Conservation (phyloP, 805 yeast species). For the Monosporozyma servazzii region DNA sequence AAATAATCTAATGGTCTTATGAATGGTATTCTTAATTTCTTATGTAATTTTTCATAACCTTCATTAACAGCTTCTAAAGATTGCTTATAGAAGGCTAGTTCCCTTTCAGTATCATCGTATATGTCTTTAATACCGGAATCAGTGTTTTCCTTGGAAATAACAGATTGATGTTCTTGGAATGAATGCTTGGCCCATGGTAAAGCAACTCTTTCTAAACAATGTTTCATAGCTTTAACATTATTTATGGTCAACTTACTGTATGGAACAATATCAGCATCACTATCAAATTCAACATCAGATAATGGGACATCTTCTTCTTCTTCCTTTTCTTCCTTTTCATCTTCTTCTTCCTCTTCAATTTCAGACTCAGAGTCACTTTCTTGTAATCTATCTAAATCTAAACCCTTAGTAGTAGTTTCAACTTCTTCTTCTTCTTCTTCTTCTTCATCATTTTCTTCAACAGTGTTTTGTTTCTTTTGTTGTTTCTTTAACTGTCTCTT, state of each 20-base stretch:
- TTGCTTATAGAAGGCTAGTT: constrained; percentile 89
- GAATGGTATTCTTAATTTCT: constrained; percentile 66
- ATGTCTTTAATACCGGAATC: constrained; percentile 71
- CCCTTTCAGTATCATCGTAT: constrained; percentile 93
- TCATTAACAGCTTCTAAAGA: constrained; percentile 74
- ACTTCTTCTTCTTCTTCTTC: constrained; percentile 39
- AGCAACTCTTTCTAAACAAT: constrained; percentile 56
- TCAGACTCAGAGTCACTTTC: constrained; percentile 35
- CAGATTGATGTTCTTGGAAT: constrained; percentile 76
- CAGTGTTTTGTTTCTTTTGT: constrained; percentile 20
- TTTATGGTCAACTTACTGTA: constrained; percentile 82
- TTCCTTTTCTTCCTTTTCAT: constrained; percentile 47
- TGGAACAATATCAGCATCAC: constrained; percentile 92
- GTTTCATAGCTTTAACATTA: constrained; percentile 73
- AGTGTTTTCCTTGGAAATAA: constrained; percentile 51
- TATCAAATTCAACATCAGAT: constrained; percentile 85
- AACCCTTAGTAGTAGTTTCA: constrained; percentile 36
- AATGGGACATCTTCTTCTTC: constrained; percentile 79
- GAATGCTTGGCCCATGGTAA: constrained; percentile 51
- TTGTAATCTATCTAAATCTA: constrained; percentile 46
- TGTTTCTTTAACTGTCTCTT: constrained; percentile 49
- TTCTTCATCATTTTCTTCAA: constrained; percentile 32
- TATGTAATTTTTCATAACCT: constrained; percentile 57
- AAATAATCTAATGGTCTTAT: constrained; percentile 91
- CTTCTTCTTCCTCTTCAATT: constrained; percentile 36